phyloP scores from a whole-genome alignment of 129 eudicot species.

The Saussurea involucrata region DNA sequence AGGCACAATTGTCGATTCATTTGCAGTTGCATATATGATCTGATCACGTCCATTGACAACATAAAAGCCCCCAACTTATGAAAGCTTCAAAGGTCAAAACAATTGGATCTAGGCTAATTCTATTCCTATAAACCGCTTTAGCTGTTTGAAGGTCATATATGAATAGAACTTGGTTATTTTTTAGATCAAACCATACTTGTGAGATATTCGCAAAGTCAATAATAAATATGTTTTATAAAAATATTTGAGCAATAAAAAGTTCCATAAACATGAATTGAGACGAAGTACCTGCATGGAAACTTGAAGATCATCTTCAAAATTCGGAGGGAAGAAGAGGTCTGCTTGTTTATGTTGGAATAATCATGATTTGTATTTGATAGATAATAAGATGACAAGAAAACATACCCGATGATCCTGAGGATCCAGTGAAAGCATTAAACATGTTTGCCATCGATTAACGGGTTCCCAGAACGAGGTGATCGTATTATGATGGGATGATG shows the following conservation, averaged over 20 bases:
- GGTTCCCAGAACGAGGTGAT: no score
- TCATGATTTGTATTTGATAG: no score
- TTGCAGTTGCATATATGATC: conserved; percentile 85
- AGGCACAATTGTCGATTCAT: conserved; percentile 79
- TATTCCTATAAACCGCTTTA: conserved; percentile 80
- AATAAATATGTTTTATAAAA: not conserved
- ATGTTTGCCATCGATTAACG: no score
- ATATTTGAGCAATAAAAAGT: not conserved
- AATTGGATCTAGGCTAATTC: conserved; percentile 92
- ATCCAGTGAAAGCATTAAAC: no score
- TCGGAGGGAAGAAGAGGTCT: no score
- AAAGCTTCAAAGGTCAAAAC: conserved; percentile 82
- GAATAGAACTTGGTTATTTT: conserved; percentile 84
- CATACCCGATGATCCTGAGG: no score
- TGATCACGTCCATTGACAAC: conserved; percentile 91
- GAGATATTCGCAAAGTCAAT: conserved; percentile 59
- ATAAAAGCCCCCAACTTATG: conserved; percentile 87
- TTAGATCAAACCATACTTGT: conserved; percentile 71
- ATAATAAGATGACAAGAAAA: no score
- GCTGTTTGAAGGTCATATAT: conserved; percentile 90
- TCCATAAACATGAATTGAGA: not conserved
- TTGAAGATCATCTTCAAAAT: no score
- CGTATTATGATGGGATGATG: no score
- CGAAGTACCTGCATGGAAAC: no score
- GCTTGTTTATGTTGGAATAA: no score